Conservation (phyloP, 164 flowering plant genomes). For the Echeveria elegans region DNA sequence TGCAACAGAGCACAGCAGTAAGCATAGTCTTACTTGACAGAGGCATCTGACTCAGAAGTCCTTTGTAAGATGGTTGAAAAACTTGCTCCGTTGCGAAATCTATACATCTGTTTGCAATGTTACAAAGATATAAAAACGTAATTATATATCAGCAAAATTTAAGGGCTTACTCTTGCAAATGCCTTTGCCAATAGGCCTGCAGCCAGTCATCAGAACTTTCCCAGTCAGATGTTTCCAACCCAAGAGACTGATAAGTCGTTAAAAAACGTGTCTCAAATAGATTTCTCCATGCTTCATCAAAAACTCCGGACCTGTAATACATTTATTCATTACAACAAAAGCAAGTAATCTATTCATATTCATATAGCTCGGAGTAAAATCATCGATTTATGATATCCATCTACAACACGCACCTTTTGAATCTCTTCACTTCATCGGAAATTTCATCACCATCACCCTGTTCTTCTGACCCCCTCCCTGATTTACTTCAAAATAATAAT, state of each 20-base stretch:
- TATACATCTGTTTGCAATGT: background rate
- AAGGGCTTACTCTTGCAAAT: slow-evolving; percentile 2
- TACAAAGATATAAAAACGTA: background rate
- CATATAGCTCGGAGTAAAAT: background rate
- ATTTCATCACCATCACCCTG: background rate
- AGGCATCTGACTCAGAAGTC: background rate
- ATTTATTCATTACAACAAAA: background rate
- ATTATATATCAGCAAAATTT: background rate
- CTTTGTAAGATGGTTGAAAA: slow-evolving; percentile 7
- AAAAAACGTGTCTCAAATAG: background rate
- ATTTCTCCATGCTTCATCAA: background rate
- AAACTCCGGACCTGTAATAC: background rate
- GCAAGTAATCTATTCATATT: background rate
- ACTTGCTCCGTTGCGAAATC: slow-evolving; percentile 1
- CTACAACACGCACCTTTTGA: background rate
- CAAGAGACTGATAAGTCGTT: background rate
- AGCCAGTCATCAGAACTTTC: background rate
- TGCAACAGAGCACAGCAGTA: background rate
- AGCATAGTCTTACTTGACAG: background rate
- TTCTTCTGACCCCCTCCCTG: background rate
- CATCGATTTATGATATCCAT: background rate
- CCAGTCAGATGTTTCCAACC: background rate
- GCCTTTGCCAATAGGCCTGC: slow-evolving; percentile 8
- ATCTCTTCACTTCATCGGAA: background rate
- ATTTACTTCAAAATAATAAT: background rate